Evolutionary conservation across 345 rosid genomes (phyloP), one percentile per base, ranked within the genome.

Genomic region (Eucalyptus cloeziana): DNA sequence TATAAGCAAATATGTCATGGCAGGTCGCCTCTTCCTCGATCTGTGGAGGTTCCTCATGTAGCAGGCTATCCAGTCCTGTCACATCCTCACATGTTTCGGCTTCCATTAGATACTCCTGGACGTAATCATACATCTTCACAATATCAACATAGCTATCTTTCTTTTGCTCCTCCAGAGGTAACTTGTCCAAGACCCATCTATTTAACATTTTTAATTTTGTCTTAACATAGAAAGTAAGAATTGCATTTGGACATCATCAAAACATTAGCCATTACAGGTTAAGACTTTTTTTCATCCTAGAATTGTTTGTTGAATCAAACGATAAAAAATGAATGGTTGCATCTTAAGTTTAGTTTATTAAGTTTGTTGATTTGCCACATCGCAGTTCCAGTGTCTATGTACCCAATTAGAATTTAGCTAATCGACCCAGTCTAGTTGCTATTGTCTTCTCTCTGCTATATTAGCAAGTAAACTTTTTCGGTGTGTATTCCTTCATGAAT

Each of bases 131-230:
- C 92, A 90, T 89, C 88, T 89, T 67, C 86, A 40, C 90, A 90
- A 86, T 90, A 92, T 89, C 92, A 93, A 44, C 92, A 85, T 24
- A 94, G 94, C 91, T 96, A 95, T 91, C 92, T 97, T 86, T 96
- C 98, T 49, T 97, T 97, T 92, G 96, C 98, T 90, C 98, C 99
- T 83, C 98, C 99, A 54, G 99, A 97, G 97, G 98, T 97, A 91
- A 89, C 83, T 86, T 71, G 50, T 14, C 22, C 17, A 24, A 33
- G 45, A 17, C 50, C 79, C 3, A 31, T 16, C 43, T 67, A 67
- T 67, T 31, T 31, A 69, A 16, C 43, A 15, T 31, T 69, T 69
- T 2, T 8, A 31, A 17, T 69, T 69, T 69, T 16, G 79, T 31
- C 5, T 69, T 31, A 4, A 69, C 9, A 31, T 16, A 31, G 43